Base-by-base conservation (phyloP, 2,329 filamentous ascomycete species). In the Ophiostoma sp. region DNA sequence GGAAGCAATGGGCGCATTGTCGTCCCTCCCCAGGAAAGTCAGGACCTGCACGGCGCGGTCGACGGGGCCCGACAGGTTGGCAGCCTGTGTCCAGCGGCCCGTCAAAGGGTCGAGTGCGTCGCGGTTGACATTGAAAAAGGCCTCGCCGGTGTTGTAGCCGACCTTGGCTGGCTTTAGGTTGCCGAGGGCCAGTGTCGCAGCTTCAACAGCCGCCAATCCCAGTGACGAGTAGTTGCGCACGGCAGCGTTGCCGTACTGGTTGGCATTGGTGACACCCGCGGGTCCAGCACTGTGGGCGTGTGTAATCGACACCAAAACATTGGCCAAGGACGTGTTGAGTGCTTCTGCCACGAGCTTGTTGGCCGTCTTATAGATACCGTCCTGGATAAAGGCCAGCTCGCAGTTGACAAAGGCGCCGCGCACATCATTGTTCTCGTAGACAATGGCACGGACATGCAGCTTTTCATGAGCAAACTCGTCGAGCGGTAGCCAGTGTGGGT, bases 141-240 rank as follows among this genome's bases (percentile, higher is more conserved):
- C 59, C 59, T 64, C 33, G 59, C 59, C 59, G 17, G 59, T 64
- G 59, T 64, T 64, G 59, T 64, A 64, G 59, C 59, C 59, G 17
- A 64, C 59, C 33, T 64, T 64, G 31, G 59, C 59, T 1, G 59
- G 59, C 59, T 25, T n/a, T 33, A 64, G 2, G 31, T 64, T 64
- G 59, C 59, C 59, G 5, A 64, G 59, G 15, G 59, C 59, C 17
- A 64, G 59, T 19, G 31, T 22, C 11, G 57, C 57, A 4, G 57
- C 57, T 28, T 61, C 57, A 25, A 61, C 57, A 8, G 57, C 57
- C 12, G 57, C 57, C 28, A 61, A 28, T 6, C 57, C 57, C 28
- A 61, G 57, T 28, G 57, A 61, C 28, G 28, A 17, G 57, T 61
- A 61, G 57, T 61, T 61, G 57, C 57, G 57, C 8, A 61, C 57